Base-by-base conservation (phyloP, 306 rosid species). In the Quillaja saponaria region DNA sequence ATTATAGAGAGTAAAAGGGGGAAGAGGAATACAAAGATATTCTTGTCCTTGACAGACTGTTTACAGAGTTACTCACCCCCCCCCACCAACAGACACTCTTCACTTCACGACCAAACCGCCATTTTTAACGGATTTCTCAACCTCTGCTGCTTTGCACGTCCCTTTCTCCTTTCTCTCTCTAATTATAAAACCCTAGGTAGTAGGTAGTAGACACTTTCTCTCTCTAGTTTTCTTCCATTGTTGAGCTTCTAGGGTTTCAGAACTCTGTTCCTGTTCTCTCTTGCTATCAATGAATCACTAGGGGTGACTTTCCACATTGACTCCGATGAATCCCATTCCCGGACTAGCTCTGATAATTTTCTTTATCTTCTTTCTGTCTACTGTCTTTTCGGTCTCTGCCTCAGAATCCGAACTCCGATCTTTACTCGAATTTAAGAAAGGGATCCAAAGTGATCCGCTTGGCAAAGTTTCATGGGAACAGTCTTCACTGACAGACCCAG, bases 371-470 rank as follows among this genome's bases (percentile, higher is more conserved):
- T 51, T 45, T 55, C 34, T 67, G 41, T 59, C 34, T 69, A 28
- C 41, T 58, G 42, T 49, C 34, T 6, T 60, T 33, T 34, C 18
- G 4, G n/a, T 35, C 42, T 64, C 72, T 0, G 76, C 76, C 37
- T 79, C 90, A 1, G 74, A 40, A 1, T 64, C 77, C 16, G 98
- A 92, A 78, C 88, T 92, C 79, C 96, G 85, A 83, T 84, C 88
- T 41, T 73, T 92, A 0, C 78, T 86, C 16, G 96, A 92, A 61
- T 92, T 92, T 84, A 88, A 81, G 72, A 92, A 86, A 64, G 98
- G 95, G 50, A 88, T 92, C 74, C 72, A 34, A 0, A 16, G 3
- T 37, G 98, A 88, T 81, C 98, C 87, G 45, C 65, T 44, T 1
- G 49, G 71, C 0, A 71, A 7, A 19, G 82, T 86, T 15, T 38